These are phyloP conservation scores for Cucurbita moschata DNA, from an alignment of 306 rosid species.

Conservation along the genomic window DNA sequence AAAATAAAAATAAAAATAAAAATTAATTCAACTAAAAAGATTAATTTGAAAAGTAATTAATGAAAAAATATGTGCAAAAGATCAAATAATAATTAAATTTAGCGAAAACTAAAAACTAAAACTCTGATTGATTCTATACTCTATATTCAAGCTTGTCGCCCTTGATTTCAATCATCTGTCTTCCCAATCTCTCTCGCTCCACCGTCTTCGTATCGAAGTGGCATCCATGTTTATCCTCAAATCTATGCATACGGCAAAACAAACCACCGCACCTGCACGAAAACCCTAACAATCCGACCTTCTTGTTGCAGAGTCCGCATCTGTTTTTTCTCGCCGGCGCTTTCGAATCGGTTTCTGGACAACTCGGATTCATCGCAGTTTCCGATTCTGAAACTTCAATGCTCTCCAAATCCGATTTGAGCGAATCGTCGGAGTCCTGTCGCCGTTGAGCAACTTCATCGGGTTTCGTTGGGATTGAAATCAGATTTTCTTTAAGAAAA, in stretches of 20 bases:
- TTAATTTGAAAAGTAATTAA: too few relatives aligned
- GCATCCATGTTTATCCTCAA: constrained; percentile 6
- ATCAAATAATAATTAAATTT: too few relatives aligned
- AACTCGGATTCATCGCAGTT: neutral
- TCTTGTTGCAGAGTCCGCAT: constrained; percentile 9
- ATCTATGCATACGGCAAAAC: constrained; percentile 10
- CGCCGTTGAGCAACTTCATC: neutral
- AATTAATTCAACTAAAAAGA: too few relatives aligned
- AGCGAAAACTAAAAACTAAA: too few relatives aligned
- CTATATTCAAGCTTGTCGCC: neutral
- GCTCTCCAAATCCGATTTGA: neutral
- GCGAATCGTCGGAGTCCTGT: neutral
- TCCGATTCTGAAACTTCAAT: too few relatives aligned
- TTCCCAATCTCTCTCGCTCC: neutral
- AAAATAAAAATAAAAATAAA: too few relatives aligned
- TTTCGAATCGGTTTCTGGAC: neutral
- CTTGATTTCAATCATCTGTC: neutral
- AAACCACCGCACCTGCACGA: constrained; percentile 5
- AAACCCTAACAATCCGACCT: constrained; percentile 1
- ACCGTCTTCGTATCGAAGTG: neutral
- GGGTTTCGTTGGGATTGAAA: neutral
- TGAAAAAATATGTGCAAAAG: too few relatives aligned
- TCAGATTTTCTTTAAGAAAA: neutral
- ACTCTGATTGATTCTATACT: neutral
- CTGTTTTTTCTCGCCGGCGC: neutral